Conservation (phyloP, 2,329 filamentous ascomycete genomes). For the Allantophomopsis cytisporea region DNA sequence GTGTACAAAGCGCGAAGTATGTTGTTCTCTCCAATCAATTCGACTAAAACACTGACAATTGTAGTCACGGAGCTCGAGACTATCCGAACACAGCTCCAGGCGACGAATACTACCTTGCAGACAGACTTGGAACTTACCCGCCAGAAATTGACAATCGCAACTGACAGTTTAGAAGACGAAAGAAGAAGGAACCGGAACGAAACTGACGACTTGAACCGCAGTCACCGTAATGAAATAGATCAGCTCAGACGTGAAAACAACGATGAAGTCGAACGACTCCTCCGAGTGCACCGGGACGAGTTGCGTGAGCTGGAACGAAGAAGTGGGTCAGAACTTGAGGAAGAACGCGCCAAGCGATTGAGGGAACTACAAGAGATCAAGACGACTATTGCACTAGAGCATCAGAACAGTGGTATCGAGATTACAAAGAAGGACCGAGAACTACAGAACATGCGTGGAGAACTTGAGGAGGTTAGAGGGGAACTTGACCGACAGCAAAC, state of each 20-base stretch:
- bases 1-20: constrained; percentile 49
- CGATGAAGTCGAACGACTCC: constrained; percentile 41
- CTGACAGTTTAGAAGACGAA: constrained; percentile 34
- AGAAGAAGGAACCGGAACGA: constrained; percentile 35
- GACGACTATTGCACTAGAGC: constrained; percentile 31
- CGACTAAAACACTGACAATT: background rate
- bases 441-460: constrained; percentile 30
- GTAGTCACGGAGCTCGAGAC: constrained; percentile 33
- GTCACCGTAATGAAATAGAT: constrained; percentile 41
- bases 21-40: constrained; percentile 7
- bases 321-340: constrained; percentile 40
- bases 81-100: constrained; percentile 14
- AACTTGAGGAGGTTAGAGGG: constrained; percentile 30
- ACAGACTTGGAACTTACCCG: constrained; percentile 53
- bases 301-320: constrained; percentile 38
- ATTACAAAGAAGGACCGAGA: constrained; percentile 35
- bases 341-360: constrained; percentile 42
- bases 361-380: constrained; percentile 55
- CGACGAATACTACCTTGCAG: constrained; percentile 38
- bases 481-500: constrained; percentile 51
- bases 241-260: constrained; percentile 33
- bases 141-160: constrained; percentile 32
- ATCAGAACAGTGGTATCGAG: constrained; percentile 17
- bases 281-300: constrained; percentile 52
- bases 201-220: constrained; percentile 36